Evolutionary conservation across 2,329 filamentous ascomycete species (phyloP), one percentile per base, ranked within the genome.

Genomic region (Fusarium longipes): DNA sequence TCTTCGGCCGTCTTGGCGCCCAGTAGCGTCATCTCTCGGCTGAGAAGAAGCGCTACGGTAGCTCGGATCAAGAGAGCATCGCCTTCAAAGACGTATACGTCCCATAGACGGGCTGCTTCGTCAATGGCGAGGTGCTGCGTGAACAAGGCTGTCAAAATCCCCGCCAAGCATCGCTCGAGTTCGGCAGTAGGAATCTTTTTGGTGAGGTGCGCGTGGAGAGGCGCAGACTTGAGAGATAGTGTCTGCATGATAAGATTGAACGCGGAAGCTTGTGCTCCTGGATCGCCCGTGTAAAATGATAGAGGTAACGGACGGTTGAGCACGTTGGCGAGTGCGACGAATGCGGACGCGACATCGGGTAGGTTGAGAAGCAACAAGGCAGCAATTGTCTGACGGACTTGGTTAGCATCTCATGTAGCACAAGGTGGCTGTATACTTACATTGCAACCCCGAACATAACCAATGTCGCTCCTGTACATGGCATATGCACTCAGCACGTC

Each of bases 31-130:
- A 84, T 84, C 71, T 88, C 86, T 18, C 80, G 80, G 29, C 81
- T 79, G 7, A 86, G 70, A 20, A 96, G 77, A 18, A 92, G 81
- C 0, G 90, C 92, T 0, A 93, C 89, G 0, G 87, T 90, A 2
- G 91, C 91, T 0, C 91, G 82, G 8, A 95, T 85, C 0, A 94
- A 80, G 2, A 92, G 82, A 2, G 86, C 82, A 67, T 96, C 93
- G 25, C 92, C 91, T 74, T 96, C 93, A 67, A 96, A 93, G 5
- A 92, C 88, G 69, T 92, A 93, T 0, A 95, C 87, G 67, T 96
- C 93, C 91, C 91, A 95, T 14, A 96, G 78, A 3, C 93, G 82
- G 2, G 88, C 87, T 6, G 88, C 90, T 69, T 91, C 86, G 71
- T 94, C 92, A 17, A 93, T 83, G 9, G 85, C 84, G 6, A 93